phyloP scores from a whole-genome alignment of 2,329 filamentous ascomycete genomes.

The Phoma sp. region DNA sequence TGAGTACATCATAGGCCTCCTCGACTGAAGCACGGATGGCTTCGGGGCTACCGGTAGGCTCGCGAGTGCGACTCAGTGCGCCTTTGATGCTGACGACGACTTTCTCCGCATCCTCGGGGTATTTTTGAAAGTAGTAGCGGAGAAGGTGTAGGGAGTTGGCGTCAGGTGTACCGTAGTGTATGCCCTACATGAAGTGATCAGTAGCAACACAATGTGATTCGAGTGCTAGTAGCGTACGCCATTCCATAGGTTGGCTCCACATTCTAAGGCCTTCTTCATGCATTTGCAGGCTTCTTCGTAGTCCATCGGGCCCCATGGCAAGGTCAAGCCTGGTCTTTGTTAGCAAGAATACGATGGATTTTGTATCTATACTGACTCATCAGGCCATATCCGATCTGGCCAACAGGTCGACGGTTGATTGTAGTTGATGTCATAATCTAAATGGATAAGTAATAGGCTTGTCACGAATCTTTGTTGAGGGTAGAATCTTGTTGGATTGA shows the following conservation, averaged over 20 bases:
- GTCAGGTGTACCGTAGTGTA: slow-evolving; percentile 51
- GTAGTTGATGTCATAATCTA: not conserved
- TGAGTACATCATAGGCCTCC: slow-evolving; percentile 52
- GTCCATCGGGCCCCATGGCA: not conserved
- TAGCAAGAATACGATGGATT: not conserved
- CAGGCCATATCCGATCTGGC: not conserved
- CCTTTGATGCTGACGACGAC: slow-evolving; percentile 59
- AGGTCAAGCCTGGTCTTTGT: not conserved
- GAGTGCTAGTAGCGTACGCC: not conserved
- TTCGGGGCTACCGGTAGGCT: slow-evolving; percentile 49
- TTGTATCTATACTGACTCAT: not conserved
- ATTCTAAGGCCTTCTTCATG: not conserved
- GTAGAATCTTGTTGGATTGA: not conserved
- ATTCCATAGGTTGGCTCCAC: slow-evolving; percentile 1
- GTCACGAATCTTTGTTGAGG: not conserved
- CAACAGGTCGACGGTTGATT: not conserved
- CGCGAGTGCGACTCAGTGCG: slow-evolving; percentile 43
- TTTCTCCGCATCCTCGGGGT: slow-evolving; percentile 57
- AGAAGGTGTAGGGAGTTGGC: slow-evolving; percentile 57
- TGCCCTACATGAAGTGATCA: not conserved
- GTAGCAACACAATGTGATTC: not conserved
- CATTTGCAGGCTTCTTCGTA: not conserved
- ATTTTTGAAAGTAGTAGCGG: slow-evolving; percentile 57
- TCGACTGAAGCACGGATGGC: slow-evolving; percentile 53
- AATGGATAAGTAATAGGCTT: too few relatives aligned